These are phyloP conservation scores for Xylaria curta DNA, from an alignment of 495 filamentous ascomycete species.

Conservation along the genomic window DNA sequence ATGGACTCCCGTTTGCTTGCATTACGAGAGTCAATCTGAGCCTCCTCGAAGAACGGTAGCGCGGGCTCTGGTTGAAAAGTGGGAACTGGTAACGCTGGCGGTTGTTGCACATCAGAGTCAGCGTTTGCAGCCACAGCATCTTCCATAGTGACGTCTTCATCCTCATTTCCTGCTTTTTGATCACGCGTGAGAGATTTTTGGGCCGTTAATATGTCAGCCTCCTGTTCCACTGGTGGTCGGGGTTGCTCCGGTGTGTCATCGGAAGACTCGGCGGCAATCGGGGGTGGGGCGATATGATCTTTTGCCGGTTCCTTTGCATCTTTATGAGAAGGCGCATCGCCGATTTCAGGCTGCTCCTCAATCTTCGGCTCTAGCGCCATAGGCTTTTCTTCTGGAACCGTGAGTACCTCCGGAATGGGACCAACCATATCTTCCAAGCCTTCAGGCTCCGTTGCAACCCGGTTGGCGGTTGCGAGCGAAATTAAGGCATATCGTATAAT, in stretches of 20 bases:
- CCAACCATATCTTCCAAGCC: constrained; percentile 43
- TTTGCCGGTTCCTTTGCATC: constrained; percentile 32
- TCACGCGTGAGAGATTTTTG: constrained; percentile 28
- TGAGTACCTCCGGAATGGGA: constrained; percentile 38
- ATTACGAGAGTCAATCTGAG: constrained; percentile 33
- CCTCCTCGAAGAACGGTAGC: constrained; percentile 33
- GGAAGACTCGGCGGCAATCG: constrained; percentile 28
- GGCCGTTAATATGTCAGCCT: constrained; percentile 32
- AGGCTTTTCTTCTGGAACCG: constrained; percentile 38
- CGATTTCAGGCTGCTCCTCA: constrained; percentile 44
- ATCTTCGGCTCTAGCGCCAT: constrained; percentile 48
- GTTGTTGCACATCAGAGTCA: constrained; percentile 35
- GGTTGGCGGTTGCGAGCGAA: constrained; percentile 42
- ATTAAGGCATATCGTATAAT: constrained; percentile 43
- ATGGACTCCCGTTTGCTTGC: constrained; percentile 39
- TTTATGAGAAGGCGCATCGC: constrained; percentile 37
- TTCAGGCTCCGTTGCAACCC: constrained; percentile 44
- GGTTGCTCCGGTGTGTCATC: constrained; percentile 30
- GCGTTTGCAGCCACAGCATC: constrained; percentile 51
- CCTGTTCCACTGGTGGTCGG: constrained; percentile 37
- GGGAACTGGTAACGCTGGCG: constrained; percentile 20
- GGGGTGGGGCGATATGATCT: constrained; percentile 36
- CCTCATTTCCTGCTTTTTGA: constrained; percentile 35
- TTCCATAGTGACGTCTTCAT: constrained; percentile 44
- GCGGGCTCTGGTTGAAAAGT: constrained; percentile 26